Conservation (phyloP, 2,329 filamentous ascomycete species). For the Apiospora hydei region DNA sequence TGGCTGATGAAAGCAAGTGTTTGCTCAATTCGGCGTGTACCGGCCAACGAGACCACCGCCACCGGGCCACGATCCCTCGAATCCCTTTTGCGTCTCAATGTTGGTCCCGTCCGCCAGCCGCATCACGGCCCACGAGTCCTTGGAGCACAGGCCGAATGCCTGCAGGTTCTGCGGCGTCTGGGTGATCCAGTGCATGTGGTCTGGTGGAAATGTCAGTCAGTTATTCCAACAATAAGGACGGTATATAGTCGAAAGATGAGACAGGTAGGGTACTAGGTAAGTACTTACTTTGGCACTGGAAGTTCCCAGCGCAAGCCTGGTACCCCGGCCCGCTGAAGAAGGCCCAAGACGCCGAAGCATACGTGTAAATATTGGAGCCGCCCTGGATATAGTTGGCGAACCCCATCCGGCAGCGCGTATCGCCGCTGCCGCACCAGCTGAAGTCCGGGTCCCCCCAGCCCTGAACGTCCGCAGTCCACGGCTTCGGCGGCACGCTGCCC, state of each 20-base stretch:
- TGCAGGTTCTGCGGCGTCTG: constrained; percentile 48
- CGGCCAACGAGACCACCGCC: constrained; percentile 47
- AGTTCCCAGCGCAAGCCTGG: constrained; percentile 43
- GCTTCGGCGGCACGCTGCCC: constrained; percentile 40
- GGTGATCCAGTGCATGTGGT: constrained; percentile 49
- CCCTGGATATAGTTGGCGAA: constrained; percentile 51
- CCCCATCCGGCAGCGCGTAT: constrained; percentile 52
- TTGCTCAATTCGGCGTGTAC: constrained; percentile 39
- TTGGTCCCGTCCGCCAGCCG: constrained; percentile 46
- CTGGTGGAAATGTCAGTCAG: constrained; percentile 32
- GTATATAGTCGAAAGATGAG: background rate
- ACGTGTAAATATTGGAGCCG: constrained; percentile 49
- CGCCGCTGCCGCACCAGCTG: constrained; percentile 45
- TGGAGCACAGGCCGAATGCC: constrained; percentile 51
- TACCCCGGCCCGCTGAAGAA: constrained; percentile 52
- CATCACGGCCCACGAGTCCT: constrained; percentile 45
- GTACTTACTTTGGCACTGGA: constrained; percentile 44
- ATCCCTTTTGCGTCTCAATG: constrained; percentile 42
- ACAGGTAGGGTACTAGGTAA: background rate
- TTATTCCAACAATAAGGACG: background rate
- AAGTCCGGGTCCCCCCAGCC: constrained; percentile 53
- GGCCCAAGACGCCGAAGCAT: constrained; percentile 52
- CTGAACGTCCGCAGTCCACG: constrained; percentile 46
- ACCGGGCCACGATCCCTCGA: constrained; percentile 45
- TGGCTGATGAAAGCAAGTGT: background rate